Base-by-base conservation (phyloP, 257 asterid genomes). In the Anisodus acutangulus region DNA sequence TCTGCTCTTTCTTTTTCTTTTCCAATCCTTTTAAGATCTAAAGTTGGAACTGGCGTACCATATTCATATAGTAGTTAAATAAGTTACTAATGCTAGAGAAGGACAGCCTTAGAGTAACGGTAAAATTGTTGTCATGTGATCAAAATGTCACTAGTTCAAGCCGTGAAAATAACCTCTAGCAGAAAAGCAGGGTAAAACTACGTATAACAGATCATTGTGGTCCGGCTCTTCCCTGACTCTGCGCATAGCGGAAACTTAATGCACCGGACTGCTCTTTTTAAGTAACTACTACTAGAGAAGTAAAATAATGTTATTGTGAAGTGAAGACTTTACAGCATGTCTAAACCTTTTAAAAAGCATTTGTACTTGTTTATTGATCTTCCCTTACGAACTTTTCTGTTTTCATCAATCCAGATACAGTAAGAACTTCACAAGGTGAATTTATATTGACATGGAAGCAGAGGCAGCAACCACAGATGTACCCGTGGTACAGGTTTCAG, bases 391-490 rank as follows among this genome's bases (percentile, higher is more conserved):
- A 53, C 43, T 13, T 53, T 0, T 13, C 8, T 78, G 55, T 35
- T 68, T 55, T 85, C 84, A 68, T 83, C 59, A 71, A 31, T 80
- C 17, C 86, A 79, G 54, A 72, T 66, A 47, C 78, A 59, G 72
- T 63, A 57, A 82, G 84, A 74, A 9, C 80, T 72, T 72, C 85
- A 82, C 53, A 71, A 58, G 53, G 39, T 70, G 58, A 78, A 64
- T 54, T 85, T 59, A 68, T 84, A 81, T 63, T 64, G 88, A 53
- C 60, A 95, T 95, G 97, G 95, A 94, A 81, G 93, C 81, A 26
- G 97, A 91, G 68, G 82, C 91, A 22, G 35, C 89, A 80, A 82
- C 66, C 78, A 82, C 80, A 84, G 91, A 92, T 64, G 79, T 89
- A 80, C 90, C 91, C 47, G 86, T 68, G 70, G 76, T 87, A n/a